Base-by-base conservation (phyloP, 2,329 filamentous ascomycete species). In the Sporothrix dimorphospora region DNA sequence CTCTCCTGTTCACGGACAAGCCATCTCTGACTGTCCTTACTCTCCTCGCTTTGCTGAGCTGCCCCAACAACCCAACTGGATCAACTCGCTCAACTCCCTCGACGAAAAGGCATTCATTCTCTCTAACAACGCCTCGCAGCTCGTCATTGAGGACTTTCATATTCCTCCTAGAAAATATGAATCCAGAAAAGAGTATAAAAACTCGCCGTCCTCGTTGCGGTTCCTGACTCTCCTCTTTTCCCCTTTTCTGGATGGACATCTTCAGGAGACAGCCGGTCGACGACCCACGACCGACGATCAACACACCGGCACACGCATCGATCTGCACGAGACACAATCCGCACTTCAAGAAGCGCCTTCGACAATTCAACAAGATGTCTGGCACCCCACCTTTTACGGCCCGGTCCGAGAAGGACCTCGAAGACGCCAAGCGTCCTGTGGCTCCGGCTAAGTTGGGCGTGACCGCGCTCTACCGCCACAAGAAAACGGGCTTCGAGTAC, bases 111-210 rank as follows among this genome's bases (percentile, higher is more conserved):
- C 5, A 27, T 8, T 65, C 61, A 30, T n/a, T 65, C 14, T 47
- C 24, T 11, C 9, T 6, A 27, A 19, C 6, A 65, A 47, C 42
- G 2, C 16, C 61, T 30, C 21, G 16, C 21, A 4, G 34, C 57
- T 24, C 34, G 30, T 42, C 38, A 65, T 47, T 27, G 21, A 45
- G 40, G 6, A 19, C 7, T 14, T 2, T 19, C 57, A 14, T 11
- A 47, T 30, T 38, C 11, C 57, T 47, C 24, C 24, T 14, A 12
- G 0, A 7, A 57, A 57, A 38, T 4, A 69, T 69, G 66, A n/a
- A 5, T 55, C 16, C n/a, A 45, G 21, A 45, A 57, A 55, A 40
- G 34, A 45, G 34, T 69, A 69, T 69, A 69, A 69, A 69, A 12
- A 34, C n/a, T 45, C 66, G 49, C n/a, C 16, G 38, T 30, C 14